These are phyloP conservation scores for Cytidiella melzeri DNA, from an alignment of 768 basidiomycete species.

Conservation along the genomic window DNA sequence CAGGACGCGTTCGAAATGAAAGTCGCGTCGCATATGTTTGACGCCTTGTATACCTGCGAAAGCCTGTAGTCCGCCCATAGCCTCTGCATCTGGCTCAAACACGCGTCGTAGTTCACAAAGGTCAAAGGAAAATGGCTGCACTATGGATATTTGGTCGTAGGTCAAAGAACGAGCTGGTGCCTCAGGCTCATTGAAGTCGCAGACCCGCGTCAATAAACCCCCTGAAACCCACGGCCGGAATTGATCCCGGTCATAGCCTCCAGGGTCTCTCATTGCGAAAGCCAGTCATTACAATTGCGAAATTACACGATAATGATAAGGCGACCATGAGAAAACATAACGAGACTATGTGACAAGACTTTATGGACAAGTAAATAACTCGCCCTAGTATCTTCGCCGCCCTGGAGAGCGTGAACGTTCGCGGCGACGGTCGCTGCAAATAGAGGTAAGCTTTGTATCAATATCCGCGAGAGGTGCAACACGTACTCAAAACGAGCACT, in stretches of 20 bases:
- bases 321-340: neutral
- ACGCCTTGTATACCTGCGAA: neutral
- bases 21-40: neutral
- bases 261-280: too few species aligned
- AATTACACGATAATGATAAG: constrained; percentile 1
- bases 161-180: too few species aligned
- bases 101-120: too few species aligned
- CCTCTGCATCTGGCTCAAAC: neutral
- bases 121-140: too few species aligned
- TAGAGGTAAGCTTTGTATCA: too few species aligned
- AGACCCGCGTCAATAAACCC: too few species aligned
- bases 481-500: constrained; percentile 72
- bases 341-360: too few species aligned
- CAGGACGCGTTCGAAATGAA: neutral
- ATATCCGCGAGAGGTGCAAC: too few species aligned
- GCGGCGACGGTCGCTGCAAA: constrained; percentile 21
- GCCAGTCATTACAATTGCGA: neutral
- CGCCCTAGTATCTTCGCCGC: constrained; percentile 21
- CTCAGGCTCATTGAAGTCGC: too few species aligned
- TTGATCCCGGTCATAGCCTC: too few species aligned
- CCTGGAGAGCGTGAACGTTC: constrained; percentile 27
- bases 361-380: neutral
- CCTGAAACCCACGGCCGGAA: too few species aligned
- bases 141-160: too few species aligned
- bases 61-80: neutral